Evolutionary conservation across 2,329 filamentous ascomycete genomes (phyloP), one percentile per base, ranked within the genome.

Genomic region (Trichoderma sp.): DNA sequence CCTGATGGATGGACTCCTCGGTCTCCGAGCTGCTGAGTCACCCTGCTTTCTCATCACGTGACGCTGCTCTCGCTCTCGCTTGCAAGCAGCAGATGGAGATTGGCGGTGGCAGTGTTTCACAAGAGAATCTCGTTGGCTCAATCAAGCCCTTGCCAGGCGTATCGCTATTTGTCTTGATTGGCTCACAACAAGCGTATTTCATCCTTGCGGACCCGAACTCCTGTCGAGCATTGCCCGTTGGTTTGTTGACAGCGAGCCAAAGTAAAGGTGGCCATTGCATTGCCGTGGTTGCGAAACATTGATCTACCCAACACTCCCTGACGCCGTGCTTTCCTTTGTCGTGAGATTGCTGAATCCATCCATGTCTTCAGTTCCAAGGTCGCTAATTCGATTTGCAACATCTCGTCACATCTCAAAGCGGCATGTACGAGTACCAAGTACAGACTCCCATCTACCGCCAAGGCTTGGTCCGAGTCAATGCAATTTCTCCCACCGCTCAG

Each of bases 51-150:
- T 1, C 21, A 21, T 73, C 71, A 73, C 71, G 71, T 73, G 71
- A 73, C 7, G 8, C 6, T 4, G 18, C 33, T n/a, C 41, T 73
- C 60, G 41, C 31, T 65, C 31, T 73, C 38, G 68, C 41, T 35
- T 27, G n/a, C 45, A 9, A 53, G 45, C 18, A 21, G 45, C 45
- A 50, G 16, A 21, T 31, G 11, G 8, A 29, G 41, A 45, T 63
- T 63, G 41, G 71, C 60, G 71, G 71, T 38, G 71, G 71, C 71
- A 73, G 71, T 73, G 71, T 73, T 73, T 73, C 71, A 72, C 27
- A 53, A 60, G 27, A 31, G 45, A 31, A 27, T 38, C 50, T 68
- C 18, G 21, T 56, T 68, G 65, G 65, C 29, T 53, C 18, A 35
- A 35, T 35, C 59, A n/a, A 21, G 29, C 27, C 64, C 64, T 31